These are phyloP conservation scores for Suhomyces sp. DNA, from an alignment of 805 yeast species.

Conservation along the genomic window DNA sequence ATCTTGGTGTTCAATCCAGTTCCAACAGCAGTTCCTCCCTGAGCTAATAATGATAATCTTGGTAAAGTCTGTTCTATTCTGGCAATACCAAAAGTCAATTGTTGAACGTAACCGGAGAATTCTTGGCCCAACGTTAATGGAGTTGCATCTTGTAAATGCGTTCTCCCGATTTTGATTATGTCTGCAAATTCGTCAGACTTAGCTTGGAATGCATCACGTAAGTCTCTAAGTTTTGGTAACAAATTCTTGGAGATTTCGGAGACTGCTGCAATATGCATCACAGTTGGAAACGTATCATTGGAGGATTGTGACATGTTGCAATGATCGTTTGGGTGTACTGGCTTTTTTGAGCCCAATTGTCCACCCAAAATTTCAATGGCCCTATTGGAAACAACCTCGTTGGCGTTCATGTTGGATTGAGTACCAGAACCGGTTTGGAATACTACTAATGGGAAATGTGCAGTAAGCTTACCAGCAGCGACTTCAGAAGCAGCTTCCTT, in stretches of 20 bases:
- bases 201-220: constrained; percentile 30
- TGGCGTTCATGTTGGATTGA: constrained; percentile 42
- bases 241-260: constrained; percentile 29
- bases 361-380: constrained; percentile 43
- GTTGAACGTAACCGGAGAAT: constrained; percentile 40
- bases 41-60: constrained; percentile 34
- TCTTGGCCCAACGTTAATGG: constrained; percentile 43
- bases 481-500: constrained; percentile 39
- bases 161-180: constrained; percentile 41
- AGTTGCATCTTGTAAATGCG: constrained; percentile 43
- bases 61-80: constrained; percentile 35
- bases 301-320: constrained; percentile 41
- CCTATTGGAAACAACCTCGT: constrained; percentile 39
- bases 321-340: constrained; percentile 43
- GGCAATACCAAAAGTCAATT: constrained; percentile 34
- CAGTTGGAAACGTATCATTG: constrained; percentile 42
- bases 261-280: constrained; percentile 44
- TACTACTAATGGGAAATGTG: constrained; percentile 41
- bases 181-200: constrained; percentile 33
- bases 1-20: constrained; percentile 39
- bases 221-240: constrained; percentile 33
- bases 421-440: constrained; percentile 44
- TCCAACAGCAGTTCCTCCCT: constrained; percentile 45
- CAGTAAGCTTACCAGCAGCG: constrained; percentile 38
- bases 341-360: constrained; percentile 34